These are phyloP conservation scores for Oehlia diaphana DNA, from an alignment of 192 early-diverging fungal species.

Conservation along the genomic window DNA sequence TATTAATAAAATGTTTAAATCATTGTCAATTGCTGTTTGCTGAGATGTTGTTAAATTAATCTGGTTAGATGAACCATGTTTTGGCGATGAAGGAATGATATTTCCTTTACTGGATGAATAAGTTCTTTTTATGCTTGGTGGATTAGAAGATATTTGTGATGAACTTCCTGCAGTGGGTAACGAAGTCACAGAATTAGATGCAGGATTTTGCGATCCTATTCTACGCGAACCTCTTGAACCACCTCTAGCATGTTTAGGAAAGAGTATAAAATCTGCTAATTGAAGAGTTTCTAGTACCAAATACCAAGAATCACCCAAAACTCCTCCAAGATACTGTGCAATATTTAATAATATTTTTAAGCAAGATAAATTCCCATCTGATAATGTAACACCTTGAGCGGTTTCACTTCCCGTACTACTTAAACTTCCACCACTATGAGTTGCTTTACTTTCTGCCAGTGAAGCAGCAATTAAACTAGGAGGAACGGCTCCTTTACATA, in stretches of 20 bases:
- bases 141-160: slow-evolving; percentile 28
- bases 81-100: background rate
- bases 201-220: slow-evolving; percentile 32
- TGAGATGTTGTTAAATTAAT: slow-evolving; percentile 17
- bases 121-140: slow-evolving; percentile 10
- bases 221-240: slow-evolving; percentile 40
- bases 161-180: slow-evolving; percentile 20
- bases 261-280: slow-evolving; percentile 77
- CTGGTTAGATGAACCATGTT: background rate
- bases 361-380: slow-evolving; percentile 77
- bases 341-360: slow-evolving; percentile 71
- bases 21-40: slow-evolving; percentile 44
- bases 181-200: slow-evolving; percentile 26
- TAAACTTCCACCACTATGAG: slow-evolving; percentile 9
- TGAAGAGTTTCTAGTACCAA: slow-evolving; percentile 86
- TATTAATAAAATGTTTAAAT: slow-evolving; percentile 46
- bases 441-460: slow-evolving; percentile 29
- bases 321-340: slow-evolving; percentile 69
- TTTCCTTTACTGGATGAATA: background rate
- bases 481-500: slow-evolving; percentile 87
- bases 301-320: slow-evolving; percentile 84
- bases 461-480: slow-evolving; percentile 40
- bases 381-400: slow-evolving; percentile 48
- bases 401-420: background rate
- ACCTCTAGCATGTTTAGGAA: slow-evolving; percentile 41